Conservation (phyloP, 306 rosid genomes). For the Prunus dulcis region DNA sequence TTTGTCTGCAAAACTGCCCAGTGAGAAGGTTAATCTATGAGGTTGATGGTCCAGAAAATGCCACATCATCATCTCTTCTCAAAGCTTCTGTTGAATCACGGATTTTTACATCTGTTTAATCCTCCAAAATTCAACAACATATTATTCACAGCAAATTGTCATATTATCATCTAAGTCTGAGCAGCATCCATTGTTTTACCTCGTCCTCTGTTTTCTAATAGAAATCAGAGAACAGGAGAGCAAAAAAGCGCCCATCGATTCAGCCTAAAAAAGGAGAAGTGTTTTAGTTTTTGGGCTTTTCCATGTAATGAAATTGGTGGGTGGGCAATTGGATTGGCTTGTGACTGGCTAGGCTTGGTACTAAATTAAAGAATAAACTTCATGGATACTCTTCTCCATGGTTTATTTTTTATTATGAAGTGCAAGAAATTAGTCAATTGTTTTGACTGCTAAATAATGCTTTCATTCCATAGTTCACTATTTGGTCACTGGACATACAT, state of each 20-base stretch:
- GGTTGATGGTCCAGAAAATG: not conserved
- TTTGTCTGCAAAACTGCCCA: constrained; percentile 8
- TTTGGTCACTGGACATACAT: not conserved
- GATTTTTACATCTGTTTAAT: constrained; percentile 10
- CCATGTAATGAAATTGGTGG: not conserved
- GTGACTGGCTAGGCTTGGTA: not conserved
- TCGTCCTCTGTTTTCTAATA: not conserved
- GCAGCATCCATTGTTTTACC: not conserved
- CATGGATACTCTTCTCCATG: not conserved
- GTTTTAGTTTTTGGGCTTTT: constrained; percentile 2
- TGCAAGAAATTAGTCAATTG: not conserved
- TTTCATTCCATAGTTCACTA: too few species aligned
- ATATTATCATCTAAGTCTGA: not conserved
- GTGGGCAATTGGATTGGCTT: not conserved
- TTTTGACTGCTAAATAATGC: not conserved
- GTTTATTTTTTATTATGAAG: not conserved
- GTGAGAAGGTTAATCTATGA: not conserved
- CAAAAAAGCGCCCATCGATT: not conserved
- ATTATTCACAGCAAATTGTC: not conserved
- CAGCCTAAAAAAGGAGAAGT: not conserved
- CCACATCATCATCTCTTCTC: not conserved
- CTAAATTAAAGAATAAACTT: not conserved
- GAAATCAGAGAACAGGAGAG: not conserved
- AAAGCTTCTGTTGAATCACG: constrained; percentile 10
- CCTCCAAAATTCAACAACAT: not conserved